These are phyloP conservation scores for Lavandula angustifolia DNA, from an alignment of 257 asterid species.

Conservation along the genomic window DNA sequence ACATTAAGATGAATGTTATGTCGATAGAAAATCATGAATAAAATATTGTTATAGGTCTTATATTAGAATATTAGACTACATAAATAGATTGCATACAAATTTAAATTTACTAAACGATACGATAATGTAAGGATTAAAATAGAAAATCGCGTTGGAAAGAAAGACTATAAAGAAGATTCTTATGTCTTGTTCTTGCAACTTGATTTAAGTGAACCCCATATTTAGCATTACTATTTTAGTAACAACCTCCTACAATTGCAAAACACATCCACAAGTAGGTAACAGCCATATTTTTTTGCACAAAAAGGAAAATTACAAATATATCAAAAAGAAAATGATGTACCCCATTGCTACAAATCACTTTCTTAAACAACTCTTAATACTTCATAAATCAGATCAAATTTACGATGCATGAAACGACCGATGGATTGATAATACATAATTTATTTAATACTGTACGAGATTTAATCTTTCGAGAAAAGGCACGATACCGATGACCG, in stretches of 20 bases:
- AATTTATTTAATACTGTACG: no score
- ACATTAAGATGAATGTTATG: no score
- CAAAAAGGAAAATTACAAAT: neutral
- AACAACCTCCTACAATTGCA: neutral
- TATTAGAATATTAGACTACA: no score
- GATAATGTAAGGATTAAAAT: neutral
- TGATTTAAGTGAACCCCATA: slow-evolving; percentile 19
- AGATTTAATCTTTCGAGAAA: no score
- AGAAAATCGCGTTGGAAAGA: neutral
- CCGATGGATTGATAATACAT: no score
- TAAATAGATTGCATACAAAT: neutral
- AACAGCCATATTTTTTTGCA: slow-evolving; percentile 14
- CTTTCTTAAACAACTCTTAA: neutral
- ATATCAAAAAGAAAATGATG: neutral
- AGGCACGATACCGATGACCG: neutral
- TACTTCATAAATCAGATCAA: neutral
- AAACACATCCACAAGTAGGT: neutral
- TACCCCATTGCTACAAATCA: neutral
- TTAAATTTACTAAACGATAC: neutral
- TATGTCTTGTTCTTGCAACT: slow-evolving; percentile 14
- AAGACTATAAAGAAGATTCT: neutral
- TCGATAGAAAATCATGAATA: no score
- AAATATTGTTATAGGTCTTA: no score
- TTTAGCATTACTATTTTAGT: slow-evolving; percentile 9
- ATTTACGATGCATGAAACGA: neutral